Percentiles rank a stretch among this genome's conserved stretches.
phyloP scores from a whole-genome alignment of 306 rosid species.

The Lablab purpureus region DNA sequence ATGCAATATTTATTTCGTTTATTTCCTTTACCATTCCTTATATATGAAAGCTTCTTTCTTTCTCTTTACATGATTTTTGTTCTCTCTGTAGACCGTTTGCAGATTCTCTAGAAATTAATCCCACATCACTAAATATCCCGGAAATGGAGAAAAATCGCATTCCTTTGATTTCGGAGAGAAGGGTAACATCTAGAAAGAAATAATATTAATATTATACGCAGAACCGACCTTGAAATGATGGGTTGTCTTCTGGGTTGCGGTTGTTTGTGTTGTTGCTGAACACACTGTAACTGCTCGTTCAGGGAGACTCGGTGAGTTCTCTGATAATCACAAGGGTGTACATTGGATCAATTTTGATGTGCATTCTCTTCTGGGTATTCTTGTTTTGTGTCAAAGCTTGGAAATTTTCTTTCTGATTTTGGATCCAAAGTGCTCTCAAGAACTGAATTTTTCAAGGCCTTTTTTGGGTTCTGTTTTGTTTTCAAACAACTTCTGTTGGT shows the following conservation, averaged over 20 bases:
- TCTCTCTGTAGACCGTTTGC: slow-evolving; percentile 33
- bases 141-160: slow-evolving; percentile 44
- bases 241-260: slow-evolving; percentile 38
- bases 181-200: slow-evolving; percentile 18
- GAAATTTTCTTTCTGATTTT: slow-evolving; percentile 38
- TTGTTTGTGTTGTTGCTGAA: slow-evolving; percentile 39
- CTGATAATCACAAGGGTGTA: slow-evolving; percentile 47
- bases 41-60: neutral
- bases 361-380: slow-evolving; percentile 47
- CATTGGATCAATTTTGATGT: slow-evolving; percentile 64
- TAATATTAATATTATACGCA: slow-evolving; percentile 23
- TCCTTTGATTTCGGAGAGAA: slow-evolving; percentile 47
- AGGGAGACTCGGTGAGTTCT: slow-evolving; percentile 55
- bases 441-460: slow-evolving; percentile 37
- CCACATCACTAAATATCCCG: slow-evolving; percentile 49
- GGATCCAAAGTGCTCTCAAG: slow-evolving; percentile 51
- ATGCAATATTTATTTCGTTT: neutral
- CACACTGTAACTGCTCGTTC: slow-evolving; percentile 55
- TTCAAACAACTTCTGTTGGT: slow-evolving; percentile 33
- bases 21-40: neutral
- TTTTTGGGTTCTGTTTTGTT: slow-evolving; percentile 39
- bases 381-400: slow-evolving; percentile 33
- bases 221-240: slow-evolving; percentile 62
- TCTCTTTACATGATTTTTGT: neutral
- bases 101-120: slow-evolving; percentile 62